phyloP scores from a whole-genome alignment of 1,139 yeast species.

The Hemisphaericaspora lyxosophila region DNA sequence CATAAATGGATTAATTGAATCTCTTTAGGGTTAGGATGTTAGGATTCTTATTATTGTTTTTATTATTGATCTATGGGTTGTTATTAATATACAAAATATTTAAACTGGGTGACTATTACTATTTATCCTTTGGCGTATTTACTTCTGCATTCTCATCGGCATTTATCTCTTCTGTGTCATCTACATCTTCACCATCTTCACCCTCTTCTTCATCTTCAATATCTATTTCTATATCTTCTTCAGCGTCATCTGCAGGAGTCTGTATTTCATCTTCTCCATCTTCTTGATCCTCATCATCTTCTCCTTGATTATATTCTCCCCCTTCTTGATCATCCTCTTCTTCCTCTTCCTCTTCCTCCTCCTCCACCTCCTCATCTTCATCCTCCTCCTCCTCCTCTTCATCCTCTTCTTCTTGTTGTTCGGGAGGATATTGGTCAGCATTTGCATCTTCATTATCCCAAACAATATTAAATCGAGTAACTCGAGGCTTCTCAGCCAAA shows the following conservation, averaged over 20 bases:
- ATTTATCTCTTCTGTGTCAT: conserved; percentile 44
- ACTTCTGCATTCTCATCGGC: conserved; percentile 50
- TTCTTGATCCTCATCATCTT: conserved; percentile 49
- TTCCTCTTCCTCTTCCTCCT: conserved; percentile 53
- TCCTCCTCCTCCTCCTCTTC: conserved; percentile 57
- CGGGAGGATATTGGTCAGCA: conserved; percentile 72
- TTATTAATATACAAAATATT: not conserved
- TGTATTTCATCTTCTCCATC: conserved; percentile 43
- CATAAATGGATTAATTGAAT: conserved; percentile 23
- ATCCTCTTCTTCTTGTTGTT: conserved; percentile 43
- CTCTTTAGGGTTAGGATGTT: not conserved
- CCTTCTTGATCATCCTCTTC: conserved; percentile 39
- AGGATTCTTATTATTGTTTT: not conserved
- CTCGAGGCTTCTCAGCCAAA: conserved; percentile 95
- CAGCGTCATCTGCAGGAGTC: conserved; percentile 33
- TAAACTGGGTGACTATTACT: no score
- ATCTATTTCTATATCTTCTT: conserved; percentile 46
- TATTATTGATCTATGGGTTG: not conserved
- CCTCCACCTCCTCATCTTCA: conserved; percentile 60
- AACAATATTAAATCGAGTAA: conserved; percentile 91
- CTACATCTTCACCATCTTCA: conserved; percentile 46
- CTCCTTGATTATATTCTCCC: conserved; percentile 47
- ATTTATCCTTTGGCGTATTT: conserved; percentile 20
- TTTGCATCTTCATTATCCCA: conserved; percentile 78
- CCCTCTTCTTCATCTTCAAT: conserved; percentile 42